Evolutionary conservation across 345 rosid species (phyloP).

Genomic region (Alliaria petiolata): DNA sequence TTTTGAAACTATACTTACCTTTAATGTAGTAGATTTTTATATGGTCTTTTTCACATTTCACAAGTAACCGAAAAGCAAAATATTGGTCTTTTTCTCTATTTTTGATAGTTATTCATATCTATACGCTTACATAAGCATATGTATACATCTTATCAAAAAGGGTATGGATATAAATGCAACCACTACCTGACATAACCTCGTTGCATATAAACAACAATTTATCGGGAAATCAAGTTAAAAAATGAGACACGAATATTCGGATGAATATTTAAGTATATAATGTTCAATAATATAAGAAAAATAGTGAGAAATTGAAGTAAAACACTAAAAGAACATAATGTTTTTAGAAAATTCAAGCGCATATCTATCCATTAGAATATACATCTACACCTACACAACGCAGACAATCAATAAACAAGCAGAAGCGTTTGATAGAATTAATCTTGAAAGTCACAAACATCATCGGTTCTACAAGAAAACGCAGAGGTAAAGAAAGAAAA

Average conservation of each 20-base stretch:
- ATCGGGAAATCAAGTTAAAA: background rate
- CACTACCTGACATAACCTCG: conserved; percentile 29
- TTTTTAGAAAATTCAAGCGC: background rate
- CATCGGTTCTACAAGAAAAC: conserved; percentile 14
- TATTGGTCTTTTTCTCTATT: conserved; percentile 12
- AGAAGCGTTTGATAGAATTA: background rate
- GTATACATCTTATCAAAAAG: conserved; percentile 27
- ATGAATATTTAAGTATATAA: background rate
- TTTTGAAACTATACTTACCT: conserved; percentile 25
- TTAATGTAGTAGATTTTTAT: conserved; percentile 2
- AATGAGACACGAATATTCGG: conserved; percentile 1
- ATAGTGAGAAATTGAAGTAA: background rate
- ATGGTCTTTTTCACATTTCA: conserved; percentile 18
- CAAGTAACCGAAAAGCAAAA: conserved; percentile 28
- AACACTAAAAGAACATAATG: background rate
- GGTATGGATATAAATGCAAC: conserved; percentile 18
- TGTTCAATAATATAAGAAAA: background rate
- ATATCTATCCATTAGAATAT: background rate
- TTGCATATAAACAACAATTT: conserved; percentile 9
- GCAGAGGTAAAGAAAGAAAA: conserved; percentile 3
- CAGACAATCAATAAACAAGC: background rate
- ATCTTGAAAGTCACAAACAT: conserved; percentile 11
- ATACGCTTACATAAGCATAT: conserved; percentile 13
- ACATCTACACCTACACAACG: background rate
- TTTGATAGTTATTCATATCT: conserved; percentile 7